A percentile compares a stretch with the other conserved stretches of the same genome.
Evolutionary conservation across 805 yeast species (phyloP).

Genomic region (Debaryomyces hansenii): DNA sequence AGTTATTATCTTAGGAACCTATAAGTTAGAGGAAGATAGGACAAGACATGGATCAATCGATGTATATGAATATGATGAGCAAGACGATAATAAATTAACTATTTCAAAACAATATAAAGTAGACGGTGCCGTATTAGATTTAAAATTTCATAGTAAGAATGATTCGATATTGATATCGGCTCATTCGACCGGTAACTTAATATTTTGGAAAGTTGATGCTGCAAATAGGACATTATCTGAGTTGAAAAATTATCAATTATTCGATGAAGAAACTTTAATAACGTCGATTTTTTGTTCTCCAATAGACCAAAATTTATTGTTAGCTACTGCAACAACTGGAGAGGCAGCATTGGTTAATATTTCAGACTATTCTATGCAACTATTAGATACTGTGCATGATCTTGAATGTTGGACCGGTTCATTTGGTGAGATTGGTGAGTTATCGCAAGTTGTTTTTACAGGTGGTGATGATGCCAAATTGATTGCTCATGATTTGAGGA

Average conservation of each 20-base stretch:
- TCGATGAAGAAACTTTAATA: constrained; percentile 51
- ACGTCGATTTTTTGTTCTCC: constrained; percentile 67
- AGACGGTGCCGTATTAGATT: constrained; percentile 71
- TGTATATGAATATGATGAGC: constrained; percentile 29
- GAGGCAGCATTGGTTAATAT: constrained; percentile 45
- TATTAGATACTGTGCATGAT: constrained; percentile 50
- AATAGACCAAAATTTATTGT: constrained; percentile 29
- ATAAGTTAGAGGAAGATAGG: constrained; percentile 62
- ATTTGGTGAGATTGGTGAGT: constrained; percentile 56
- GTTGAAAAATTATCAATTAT: constrained; percentile 36
- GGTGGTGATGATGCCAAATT: constrained; percentile 90
- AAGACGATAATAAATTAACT: constrained; percentile 10
- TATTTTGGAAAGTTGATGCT: constrained; percentile 53
- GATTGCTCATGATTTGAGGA: constrained; percentile 67
- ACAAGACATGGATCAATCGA: constrained; percentile 64
- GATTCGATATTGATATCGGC: constrained; percentile 52
- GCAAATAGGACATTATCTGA: constrained; percentile 18
- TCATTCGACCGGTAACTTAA: constrained; percentile 78
- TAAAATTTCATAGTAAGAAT: constrained; percentile 65
- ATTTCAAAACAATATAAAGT: constrained; percentile 30
- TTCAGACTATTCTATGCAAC: constrained; percentile 10
- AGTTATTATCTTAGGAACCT: constrained; percentile 72
- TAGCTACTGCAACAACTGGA: constrained; percentile 72
- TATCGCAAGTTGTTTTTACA: constrained; percentile 62
- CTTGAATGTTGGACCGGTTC: constrained; percentile 90